Evolutionary conservation across 768 basidiomycete genomes (phyloP), one percentile per base, ranked within the genome.

Genomic region (Suillus clintonianus): DNA sequence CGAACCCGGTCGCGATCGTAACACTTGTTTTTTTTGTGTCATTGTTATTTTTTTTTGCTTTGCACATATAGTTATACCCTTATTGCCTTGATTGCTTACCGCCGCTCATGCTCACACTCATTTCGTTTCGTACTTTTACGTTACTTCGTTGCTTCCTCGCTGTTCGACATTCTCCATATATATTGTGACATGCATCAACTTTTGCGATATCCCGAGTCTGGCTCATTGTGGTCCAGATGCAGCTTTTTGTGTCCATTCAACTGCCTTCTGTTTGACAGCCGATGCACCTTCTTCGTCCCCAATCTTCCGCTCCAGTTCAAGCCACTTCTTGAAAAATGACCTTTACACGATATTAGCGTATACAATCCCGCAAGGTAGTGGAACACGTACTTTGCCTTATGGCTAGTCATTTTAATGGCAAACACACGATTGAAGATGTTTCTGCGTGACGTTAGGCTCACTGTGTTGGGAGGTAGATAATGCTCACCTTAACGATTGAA

Each of bases 291-390:
- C 89, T 64, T 91, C 93, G 69, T 97, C 93, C 5, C 97, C 97
- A 63, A 95, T 78, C 68, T 87, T 85, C 68, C 86, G 87, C 76
- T 99, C 97, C 43, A 97, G 77, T 64, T 89, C 89, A 37, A 99
- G 81, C 94, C 96, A 97, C 76, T 98, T 98, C 79, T 99, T 99
- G 86, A 99, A 99, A 77, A 98, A 90, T 34, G 89, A 86, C 78
- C 94, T 95, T 63, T 14, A 55, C 34, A 63, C 27, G 63, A 58
- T 63, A 68, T 68, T 13, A 67, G 60, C 37, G 69, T 60, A 69
- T 41, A 17, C 27, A 57, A 10, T 11, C 27, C 55, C 5, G 8
- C 24, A 42, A 24, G 7, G n/a, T 30, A 36, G 51, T 41, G 4
- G 34, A 61, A 27, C n/a, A 83, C 89, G 71, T 72, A 96, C 94